Base-by-base conservation (phyloP, 2,329 filamentous ascomycete genomes). In the Elsinoe batatas region DNA sequence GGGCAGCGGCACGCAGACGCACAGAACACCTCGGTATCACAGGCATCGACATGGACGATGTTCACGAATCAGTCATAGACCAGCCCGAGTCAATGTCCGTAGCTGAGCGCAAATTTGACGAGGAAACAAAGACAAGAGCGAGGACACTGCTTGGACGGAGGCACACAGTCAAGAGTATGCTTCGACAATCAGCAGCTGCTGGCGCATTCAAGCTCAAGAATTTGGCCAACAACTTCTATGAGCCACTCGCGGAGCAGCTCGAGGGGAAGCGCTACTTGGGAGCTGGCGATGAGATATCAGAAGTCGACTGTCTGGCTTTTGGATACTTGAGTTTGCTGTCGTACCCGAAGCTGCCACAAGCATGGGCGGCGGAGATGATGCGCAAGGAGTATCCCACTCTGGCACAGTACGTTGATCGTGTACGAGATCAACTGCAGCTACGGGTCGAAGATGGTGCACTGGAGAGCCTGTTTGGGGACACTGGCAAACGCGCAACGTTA, bases 251-350 rank as follows among this genome's bases (percentile, higher is more conserved):
- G 54, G 78, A 82, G 36, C 73, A 88, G 33, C 74, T 84, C 17
- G 77, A 74, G 1, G 67, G 72, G 15, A 81, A 80, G 58, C 64
- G 69, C 1, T 85, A 79, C 64, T 68, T 88, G 10, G 71, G 87
- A 1, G 73, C 72, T 10, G 69, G 71, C 7, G 66, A 72, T 1
- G 64, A 72, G n/a, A 76, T 80, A 0, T 81, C 81, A 1, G 81
- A 79, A 55, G 71, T 94, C 20, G 91, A 96, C 69, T 95, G 88
- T 66, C 69, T 96, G 46, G 84, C 82, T 0, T 81, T 88, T 63
- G 93, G 84, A 10, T 95, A 94, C 67, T 73, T 97, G 35, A 78
- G 82, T 1, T 72, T 96, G 50, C 86, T 93, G 74, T 74, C 85
- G 1, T 75, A 79, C 20, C 79, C 83, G 0, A 69, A 78, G 7